Evolutionary conservation across 1,284 basidiomycete species (phyloP).

Genomic region (Ceratobasidium sp.): DNA sequence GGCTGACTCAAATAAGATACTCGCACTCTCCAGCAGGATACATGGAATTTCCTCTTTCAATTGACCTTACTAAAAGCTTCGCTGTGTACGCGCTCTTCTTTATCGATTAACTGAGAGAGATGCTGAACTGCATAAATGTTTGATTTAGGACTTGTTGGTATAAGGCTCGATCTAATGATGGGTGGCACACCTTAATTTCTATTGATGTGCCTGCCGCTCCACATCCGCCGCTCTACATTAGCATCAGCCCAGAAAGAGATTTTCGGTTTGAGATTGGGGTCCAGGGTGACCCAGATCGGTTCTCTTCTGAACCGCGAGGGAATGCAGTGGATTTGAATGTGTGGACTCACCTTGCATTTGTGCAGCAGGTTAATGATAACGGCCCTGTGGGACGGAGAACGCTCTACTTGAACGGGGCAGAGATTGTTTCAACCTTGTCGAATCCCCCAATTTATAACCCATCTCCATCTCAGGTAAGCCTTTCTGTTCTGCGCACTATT

Average conservation of each 20-base stretch:
- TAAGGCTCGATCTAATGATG: background rate
- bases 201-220: background rate
- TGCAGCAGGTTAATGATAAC: background rate
- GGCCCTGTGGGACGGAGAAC: background rate
- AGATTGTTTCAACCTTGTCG: background rate
- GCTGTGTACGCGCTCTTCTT: background rate
- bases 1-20: background rate
- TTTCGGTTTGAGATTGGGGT: background rate
- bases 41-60: background rate
- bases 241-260: slow-evolving; percentile 1
- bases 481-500: too few relatives aligned
- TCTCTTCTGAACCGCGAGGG: background rate
- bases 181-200: background rate
- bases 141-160: slow-evolving; percentile 2
- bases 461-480: background rate
- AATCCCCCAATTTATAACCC: background rate
- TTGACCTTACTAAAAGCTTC: slow-evolving; percentile 1
- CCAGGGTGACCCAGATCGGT: background rate
- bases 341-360: background rate
- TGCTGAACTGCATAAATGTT: too few relatives aligned
- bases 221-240: background rate
- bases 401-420: background rate
- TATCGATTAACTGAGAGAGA: too few relatives aligned
- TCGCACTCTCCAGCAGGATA: background rate
- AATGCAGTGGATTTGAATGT: background rate